Base-by-base conservation (phyloP, 2,329 filamentous ascomycete species). In the Ophiocordyceps unilateralis region DNA sequence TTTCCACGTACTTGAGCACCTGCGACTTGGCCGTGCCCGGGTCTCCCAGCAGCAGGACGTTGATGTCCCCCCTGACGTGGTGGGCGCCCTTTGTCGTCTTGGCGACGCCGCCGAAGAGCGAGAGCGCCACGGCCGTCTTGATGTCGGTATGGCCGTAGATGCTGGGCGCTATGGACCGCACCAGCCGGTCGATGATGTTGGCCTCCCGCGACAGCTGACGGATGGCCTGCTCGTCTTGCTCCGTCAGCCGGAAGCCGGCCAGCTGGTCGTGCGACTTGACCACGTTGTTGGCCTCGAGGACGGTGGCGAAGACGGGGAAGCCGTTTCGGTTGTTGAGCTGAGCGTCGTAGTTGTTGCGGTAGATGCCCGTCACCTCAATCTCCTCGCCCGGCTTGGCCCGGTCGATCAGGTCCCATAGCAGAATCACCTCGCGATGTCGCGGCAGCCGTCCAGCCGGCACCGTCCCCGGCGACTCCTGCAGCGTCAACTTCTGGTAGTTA, bases 21-120 rank as follows among this genome's bases (percentile, higher is more conserved):
- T 98, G 91, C 0, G 91, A 98, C 62, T 98, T 98, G 53, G 91
- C 91, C 2, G 91, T 98, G 68, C 91, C 91, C 0, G 91, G 91
- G 55, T 98, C 91, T 66, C 91, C 91, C 11, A 98, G 81, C 1
- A 98, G 78, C 6, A 98, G 73, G 4, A 98, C 85, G 57, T 98
- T 98, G 70, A 98, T 98, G 61, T 98, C 91, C 48, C 91, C 91
- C 68, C 91, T 82, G 48, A 98, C 86, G 24, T 83, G 78, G 63
- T 93, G 89, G 48, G 81, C 81, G 46, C 89, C 91, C 56, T 81
- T 82, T n/a, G 86, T 83, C 44, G 76, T 77, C 65, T 98, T 98
- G 55, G 83, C 82, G 20, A 96, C 88, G 55, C 91, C 91, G 37
- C 91, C 91, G 52, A 98, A 96, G 0, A 98, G 74, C 0, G 88